Percentiles rank a stretch among this genome's conserved stretches.
These are phyloP conservation scores for Saccharomyces hybrid DNA, from an alignment of 1,139 yeast species.

Conservation along the genomic window DNA sequence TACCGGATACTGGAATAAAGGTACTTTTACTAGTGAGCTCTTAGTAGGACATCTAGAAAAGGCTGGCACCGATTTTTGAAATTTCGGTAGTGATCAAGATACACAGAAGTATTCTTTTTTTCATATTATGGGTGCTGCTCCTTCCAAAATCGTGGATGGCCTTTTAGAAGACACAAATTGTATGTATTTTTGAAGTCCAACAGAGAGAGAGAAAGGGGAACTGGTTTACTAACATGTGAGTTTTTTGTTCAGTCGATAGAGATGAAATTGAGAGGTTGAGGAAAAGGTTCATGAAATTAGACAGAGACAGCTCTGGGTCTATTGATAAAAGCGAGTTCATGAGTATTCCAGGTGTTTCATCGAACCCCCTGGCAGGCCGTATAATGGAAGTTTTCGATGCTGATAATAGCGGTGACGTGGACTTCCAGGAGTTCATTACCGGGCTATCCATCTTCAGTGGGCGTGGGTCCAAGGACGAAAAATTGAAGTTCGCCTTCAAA, in stretches of 20 bases:
- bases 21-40: neutral
- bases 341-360: conserved; percentile 84
- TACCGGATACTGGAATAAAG: neutral
- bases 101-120: neutral
- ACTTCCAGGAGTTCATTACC: conserved; percentile 87
- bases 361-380: conserved; percentile 83
- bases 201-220: neutral
- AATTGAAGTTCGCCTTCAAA: conserved; percentile 80
- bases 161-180: conserved; percentile 72
- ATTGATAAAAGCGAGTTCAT: conserved; percentile 86
- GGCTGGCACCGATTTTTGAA: neutral
- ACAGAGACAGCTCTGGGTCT: conserved; percentile 86
- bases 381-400: conserved; percentile 91
- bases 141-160: conserved; percentile 59
- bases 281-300: conserved; percentile 90
- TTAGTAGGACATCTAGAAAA: neutral
- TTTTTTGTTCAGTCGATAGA: conserved; percentile 44
- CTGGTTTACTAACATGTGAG: neutral
- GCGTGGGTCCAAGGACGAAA: conserved; percentile 77
- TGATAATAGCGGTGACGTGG: conserved; percentile 89
- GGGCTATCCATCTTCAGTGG: conserved; percentile 89
- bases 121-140: conserved; percentile 53
- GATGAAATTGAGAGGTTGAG: conserved; percentile 89
- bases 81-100: neutral
- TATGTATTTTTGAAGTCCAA: conserved; percentile 22